These are phyloP conservation scores for Neophaeococcomyces mojaviensis DNA, from an alignment of 2,329 filamentous ascomycete species.

Conservation along the genomic window DNA sequence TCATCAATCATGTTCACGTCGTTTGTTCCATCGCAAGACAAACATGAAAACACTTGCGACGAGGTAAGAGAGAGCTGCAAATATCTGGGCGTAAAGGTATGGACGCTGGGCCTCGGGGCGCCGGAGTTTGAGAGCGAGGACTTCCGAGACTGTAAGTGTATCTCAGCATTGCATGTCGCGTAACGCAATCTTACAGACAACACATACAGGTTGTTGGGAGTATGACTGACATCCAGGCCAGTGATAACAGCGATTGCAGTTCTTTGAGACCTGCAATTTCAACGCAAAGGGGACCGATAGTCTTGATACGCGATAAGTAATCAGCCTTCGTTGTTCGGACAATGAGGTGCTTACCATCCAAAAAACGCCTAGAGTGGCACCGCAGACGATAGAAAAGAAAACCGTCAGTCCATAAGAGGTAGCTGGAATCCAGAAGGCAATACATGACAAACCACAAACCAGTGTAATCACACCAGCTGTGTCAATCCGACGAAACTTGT, in stretches of 20 bases:
- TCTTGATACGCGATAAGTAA: conserved; percentile 12
- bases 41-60: no score
- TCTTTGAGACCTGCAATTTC: conserved; percentile 23
- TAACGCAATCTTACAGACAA: no score
- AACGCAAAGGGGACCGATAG: conserved; percentile 22
- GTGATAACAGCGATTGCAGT: conserved; percentile 21
- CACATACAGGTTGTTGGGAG: conserved; percentile 40
- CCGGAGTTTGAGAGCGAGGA: no score
- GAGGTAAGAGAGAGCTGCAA: no score
- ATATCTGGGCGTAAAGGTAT: no score
- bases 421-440: conserved; percentile 41
- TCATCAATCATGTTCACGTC: no score
- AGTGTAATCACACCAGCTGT: conserved; percentile 35
- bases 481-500: conserved; percentile 36
- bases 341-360: conserved; percentile 29
- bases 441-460: conserved; percentile 30
- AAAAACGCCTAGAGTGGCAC: conserved; percentile 41
- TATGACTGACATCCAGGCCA: conserved; percentile 22
- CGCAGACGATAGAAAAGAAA: conserved; percentile 38
- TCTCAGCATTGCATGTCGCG: no score
- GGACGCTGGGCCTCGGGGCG: no score
- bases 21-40: no score
- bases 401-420: conserved; percentile 34
- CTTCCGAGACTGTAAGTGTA: no score
- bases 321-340: no score